Conservation (phyloP, 1,284 basidiomycete species). For the Microbotryum violaceum region DNA sequence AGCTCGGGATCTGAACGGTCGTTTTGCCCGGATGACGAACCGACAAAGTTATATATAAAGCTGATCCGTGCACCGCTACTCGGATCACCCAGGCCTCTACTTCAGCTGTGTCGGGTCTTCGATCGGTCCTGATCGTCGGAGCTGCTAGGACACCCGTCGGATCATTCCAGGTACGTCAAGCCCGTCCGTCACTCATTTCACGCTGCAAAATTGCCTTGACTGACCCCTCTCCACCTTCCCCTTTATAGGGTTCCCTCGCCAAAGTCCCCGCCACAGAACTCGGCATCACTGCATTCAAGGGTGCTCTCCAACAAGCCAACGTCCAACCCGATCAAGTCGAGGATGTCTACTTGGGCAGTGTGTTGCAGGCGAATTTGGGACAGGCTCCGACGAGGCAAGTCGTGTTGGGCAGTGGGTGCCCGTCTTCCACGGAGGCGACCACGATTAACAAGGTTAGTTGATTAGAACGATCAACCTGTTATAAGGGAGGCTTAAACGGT, state of each 20-base stretch:
- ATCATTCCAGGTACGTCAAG: slow-evolving; percentile 52
- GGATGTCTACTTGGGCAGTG: slow-evolving; percentile 90
- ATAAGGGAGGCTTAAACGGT: too few relatives aligned
- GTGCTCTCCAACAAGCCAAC: slow-evolving; percentile 70
- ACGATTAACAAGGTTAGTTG: slow-evolving; percentile 67
- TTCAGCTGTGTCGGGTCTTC: not conserved
- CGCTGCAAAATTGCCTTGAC: too few relatives aligned
- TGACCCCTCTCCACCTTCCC: slow-evolving; percentile 4
- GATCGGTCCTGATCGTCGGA: slow-evolving; percentile 1
- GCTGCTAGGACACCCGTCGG: slow-evolving; percentile 81
- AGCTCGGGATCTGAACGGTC: too few relatives aligned
- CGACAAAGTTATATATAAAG: too few relatives aligned
- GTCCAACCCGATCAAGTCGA: slow-evolving; percentile 77
- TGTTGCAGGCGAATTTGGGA: slow-evolving; percentile 41
- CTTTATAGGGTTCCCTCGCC: slow-evolving; percentile 70
- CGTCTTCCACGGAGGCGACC: slow-evolving; percentile 79
- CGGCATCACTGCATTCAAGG: slow-evolving; percentile 77
- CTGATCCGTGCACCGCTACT: too few relatives aligned
- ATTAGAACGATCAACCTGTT: too few relatives aligned
- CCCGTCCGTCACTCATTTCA: too few relatives aligned
- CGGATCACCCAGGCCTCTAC: not conserved
- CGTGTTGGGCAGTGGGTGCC: slow-evolving; percentile 76
- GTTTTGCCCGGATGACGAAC: too few relatives aligned
- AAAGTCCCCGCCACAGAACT: slow-evolving; percentile 78
- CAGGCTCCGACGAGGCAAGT: slow-evolving; percentile 43